Evolutionary conservation across 2,329 filamentous ascomycete species (phyloP), one percentile per base, ranked within the genome.

Genomic region (Aspergillus udagawae): DNA sequence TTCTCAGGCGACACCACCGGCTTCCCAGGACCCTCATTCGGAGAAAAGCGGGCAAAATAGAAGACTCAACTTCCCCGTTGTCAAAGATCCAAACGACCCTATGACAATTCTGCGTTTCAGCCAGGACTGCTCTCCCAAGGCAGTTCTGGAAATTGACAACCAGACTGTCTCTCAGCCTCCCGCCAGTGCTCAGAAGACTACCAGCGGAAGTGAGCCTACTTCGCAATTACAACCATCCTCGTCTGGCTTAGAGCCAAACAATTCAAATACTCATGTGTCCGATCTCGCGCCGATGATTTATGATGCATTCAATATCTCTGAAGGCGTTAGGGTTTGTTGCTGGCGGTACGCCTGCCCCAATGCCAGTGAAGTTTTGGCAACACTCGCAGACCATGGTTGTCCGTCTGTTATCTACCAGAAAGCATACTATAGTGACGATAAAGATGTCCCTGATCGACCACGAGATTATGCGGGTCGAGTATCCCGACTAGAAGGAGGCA

Each of bases 401-500:
- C 88, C 89, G 0, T 80, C 87, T 57, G 82, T 89, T 14, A 82
- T 97, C 51, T 95, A 96, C 62, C 90, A 92, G 71, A 87, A 92
- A 68, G 87, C 92, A 0, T 92, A 88, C 67, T 97, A 96, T 70
- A 90, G 92, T 64, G 82, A 90, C 28, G 91, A 95, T 60, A 82
- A 80, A 52, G 94, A 97, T 73, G 89, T 97, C 0, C 92, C 92
- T 12, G 82, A 87, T 42, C 83, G 88, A 53, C 75, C 82, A 32
- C 82, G 91, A 53, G 91, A 96, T 73, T 97, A 96, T 75, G 93
- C 90, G 6, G 93, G 93, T 3, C 86, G 86, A 64, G 90, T 95
- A 65, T 97, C 95, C 70, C 88, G 85, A 57, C 77, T 97, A 6
- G 83, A 86, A 66, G 88, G 92, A 58, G 86, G 83, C 54, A 90